Conservation (phyloP, 768 basidiomycete species). For the Thelephora aurantiotincta region DNA sequence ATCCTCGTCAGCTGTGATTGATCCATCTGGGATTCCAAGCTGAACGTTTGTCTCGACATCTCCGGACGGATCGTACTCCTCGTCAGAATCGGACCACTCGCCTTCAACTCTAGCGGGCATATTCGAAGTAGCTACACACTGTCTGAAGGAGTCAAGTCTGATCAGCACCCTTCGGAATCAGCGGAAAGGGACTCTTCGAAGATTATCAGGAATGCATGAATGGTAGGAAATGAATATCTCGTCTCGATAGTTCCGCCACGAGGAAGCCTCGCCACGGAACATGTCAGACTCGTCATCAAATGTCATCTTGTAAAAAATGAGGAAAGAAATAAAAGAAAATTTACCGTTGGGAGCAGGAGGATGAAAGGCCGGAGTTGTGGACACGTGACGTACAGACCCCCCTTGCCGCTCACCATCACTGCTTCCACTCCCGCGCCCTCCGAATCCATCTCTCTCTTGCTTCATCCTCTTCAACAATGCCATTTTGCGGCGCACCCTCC, state of each 20-base stretch:
- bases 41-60: constrained; percentile 61
- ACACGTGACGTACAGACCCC: too few species aligned
- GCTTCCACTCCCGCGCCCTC: background rate
- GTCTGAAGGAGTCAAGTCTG: constrained; percentile 7
- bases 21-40: constrained; percentile 71
- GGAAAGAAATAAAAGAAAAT: constrained; percentile 1
- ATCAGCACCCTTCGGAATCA: constrained; percentile 2
- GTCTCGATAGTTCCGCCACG: constrained; percentile 33
- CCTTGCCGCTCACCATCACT: background rate
- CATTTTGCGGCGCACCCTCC: background rate
- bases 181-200: constrained; percentile 9
- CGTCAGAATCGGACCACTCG: constrained; percentile 76
- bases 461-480: background rate
- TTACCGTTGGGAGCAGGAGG: background rate
- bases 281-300: constrained; percentile 76
- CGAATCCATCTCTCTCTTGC: background rate
- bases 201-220: constrained; percentile 84
- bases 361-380: too few species aligned
- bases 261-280: constrained; percentile 44
- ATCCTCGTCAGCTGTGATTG: constrained; percentile 41
- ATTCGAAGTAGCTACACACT: background rate
- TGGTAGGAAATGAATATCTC: constrained; percentile 61
- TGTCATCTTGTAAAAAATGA: constrained; percentile 29
- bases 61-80: constrained; percentile 27
- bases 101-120: constrained; percentile 36